Base-by-base conservation (phyloP, 805 yeast genomes). In the Pichia membranifaciens region DNA sequence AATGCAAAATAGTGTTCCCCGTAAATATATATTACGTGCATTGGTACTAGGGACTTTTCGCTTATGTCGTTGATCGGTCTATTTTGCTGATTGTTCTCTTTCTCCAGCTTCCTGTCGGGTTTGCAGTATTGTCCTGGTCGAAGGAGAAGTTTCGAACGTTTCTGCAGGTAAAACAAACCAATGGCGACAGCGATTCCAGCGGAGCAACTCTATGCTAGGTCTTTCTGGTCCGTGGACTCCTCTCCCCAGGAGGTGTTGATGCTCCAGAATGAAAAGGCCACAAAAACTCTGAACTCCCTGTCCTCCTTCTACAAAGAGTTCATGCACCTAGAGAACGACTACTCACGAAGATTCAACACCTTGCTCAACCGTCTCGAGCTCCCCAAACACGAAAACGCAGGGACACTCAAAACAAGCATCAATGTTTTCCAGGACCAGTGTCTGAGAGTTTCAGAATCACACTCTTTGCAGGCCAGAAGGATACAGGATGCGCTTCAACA, bases 311-410 rank as follows among this genome's bases (percentile, higher is more conserved):
- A 78, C 62, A 74, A 69, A 49, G 85, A 81, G 48, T 67, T 82
- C 34, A 66, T 76, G 1, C 68, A 76, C 15, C 74, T 88, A 35
- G 96, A 87, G 57, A 84, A 80, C 51, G 96, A 88, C 22, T 86
- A 85, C 58, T 67, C 81, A 34, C 74, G 76, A 47, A 73, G 72
- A 49, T 61, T 88, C 54, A 67, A 67, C 18, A 43, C 45, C 2
- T 21, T 47, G 9, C 22, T 47, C 7, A 38, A 35, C 5, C 23
- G 35, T 6, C 18, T 47, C 1, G 47, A 47, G 7, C 21, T 47
- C 17, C 44, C 50, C 21, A 47, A 47, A 8, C 45, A 56, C 41
- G 70, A 68, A 48, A 87, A 81, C 54, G 70, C 76, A 0, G 91
- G 90, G 0, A 65, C 79, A 0, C 62, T 84, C 49, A 78, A 73